Conservation (phyloP, 148 eudicot species). For the Silene latifolia region DNA sequence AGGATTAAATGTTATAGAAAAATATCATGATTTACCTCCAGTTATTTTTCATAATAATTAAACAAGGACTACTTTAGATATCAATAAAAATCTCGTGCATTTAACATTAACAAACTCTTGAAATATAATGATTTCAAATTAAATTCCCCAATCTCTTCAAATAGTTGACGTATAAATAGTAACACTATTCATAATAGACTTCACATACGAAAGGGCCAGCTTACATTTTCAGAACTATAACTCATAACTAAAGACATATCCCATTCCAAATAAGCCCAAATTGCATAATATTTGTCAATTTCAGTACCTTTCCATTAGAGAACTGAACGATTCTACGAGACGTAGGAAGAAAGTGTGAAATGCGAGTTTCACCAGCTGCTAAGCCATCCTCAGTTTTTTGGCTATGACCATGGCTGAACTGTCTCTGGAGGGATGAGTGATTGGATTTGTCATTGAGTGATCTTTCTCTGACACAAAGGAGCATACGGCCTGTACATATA, state of each 20-base stretch:
- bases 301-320: slow-evolving; percentile 82
- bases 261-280: background rate
- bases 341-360: slow-evolving; percentile 91
- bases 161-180: background rate
- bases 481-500: slow-evolving; percentile 74
- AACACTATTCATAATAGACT: background rate
- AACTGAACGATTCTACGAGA: slow-evolving; percentile 98
- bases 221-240: background rate
- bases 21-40: background rate
- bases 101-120: background rate
- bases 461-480: slow-evolving; percentile 96
- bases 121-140: background rate
- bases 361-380: slow-evolving; percentile 73
- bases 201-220: background rate
- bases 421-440: slow-evolving; percentile 88
- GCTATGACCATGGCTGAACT: slow-evolving; percentile 82
- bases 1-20: background rate
- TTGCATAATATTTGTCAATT: background rate
- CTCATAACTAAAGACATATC: background rate
- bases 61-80: too few relatives aligned
- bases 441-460: slow-evolving; percentile 53
- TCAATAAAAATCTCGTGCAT: background rate
- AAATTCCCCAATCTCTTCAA: background rate
- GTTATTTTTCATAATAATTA: background rate
- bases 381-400: slow-evolving; percentile 76